Evolutionary conservation across 2,329 filamentous ascomycete genomes (phyloP), one percentile per base, ranked within the genome.

Genomic region (Blastomyces parvus): DNA sequence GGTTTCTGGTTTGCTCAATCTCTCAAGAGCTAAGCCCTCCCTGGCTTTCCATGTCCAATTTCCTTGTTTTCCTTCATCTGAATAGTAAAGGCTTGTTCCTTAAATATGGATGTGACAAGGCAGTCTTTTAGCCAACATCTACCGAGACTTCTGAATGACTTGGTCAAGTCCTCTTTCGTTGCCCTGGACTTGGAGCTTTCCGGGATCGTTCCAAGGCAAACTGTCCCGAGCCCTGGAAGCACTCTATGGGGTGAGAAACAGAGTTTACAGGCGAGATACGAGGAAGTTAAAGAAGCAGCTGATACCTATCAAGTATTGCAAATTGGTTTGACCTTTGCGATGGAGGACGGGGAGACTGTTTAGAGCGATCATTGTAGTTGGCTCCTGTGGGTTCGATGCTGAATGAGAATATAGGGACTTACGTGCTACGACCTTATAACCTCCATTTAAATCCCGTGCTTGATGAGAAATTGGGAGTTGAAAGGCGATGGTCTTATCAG

Each of bases 111-210:
- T 62, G 74, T 87, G 67, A 79, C 82, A 66, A 74, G 74, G 27
- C 68, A 71, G 64, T 77, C 80, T 58, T 86, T 84, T 70, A 74
- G 76, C 36, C 72, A 76, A 38, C 74, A 80, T 36, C 74, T 87
- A 7, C 78, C 86, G 2, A 78, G 78, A 48, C 81, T 88, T 44
- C 73, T 88, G 25, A 77, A 81, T 64, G 78, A 83, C 63, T 81
- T 89, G 63, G 80, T 83, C 33, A 77, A 82, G 62, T 82, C 84
- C 42, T 79, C 81, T 64, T 88, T 88, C 68, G 82, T 89, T 14
- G 78, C 85, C 2, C 78, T 89, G 64, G 86, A 89, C 69, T 77
- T 88, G 14, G 86, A 89, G 72, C 81, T 88, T 56, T 88, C 86
- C 17, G 86, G 86, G 1, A 85, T 89, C 27, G 77, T 80, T 2